Evolutionary conservation across 768 basidiomycete species (phyloP).

Genomic region (Tricholoma terreum): DNA sequence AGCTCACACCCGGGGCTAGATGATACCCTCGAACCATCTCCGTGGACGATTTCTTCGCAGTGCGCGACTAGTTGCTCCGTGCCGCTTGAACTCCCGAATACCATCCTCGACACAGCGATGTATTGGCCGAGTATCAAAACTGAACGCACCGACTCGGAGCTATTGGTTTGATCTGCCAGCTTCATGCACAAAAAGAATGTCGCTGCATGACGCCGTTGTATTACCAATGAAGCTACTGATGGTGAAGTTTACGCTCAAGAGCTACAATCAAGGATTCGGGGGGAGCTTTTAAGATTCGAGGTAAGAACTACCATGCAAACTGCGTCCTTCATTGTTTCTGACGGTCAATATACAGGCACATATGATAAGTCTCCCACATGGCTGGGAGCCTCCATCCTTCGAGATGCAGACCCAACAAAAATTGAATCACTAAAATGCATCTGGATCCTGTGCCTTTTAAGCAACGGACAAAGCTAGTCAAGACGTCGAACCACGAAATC

Average conservation of each 20-base stretch:
- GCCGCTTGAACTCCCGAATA: conserved; percentile 25
- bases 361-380: conserved; percentile 30
- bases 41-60: conserved; percentile 16
- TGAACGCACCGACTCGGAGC: background rate
- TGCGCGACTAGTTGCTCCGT: conserved; percentile 16
- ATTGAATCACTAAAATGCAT: background rate
- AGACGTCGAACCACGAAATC: conserved; percentile 3
- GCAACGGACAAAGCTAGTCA: background rate
- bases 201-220: conserved; percentile 4
- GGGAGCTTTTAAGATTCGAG: conserved; percentile 19
- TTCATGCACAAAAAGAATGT: conserved; percentile 1
- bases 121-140: conserved; percentile 26
- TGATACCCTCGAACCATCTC: background rate
- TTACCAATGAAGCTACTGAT: conserved; percentile 13
- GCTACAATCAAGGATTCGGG: conserved; percentile 32
- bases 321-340: background rate
- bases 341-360: conserved; percentile 15
- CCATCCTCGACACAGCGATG: conserved; percentile 22
- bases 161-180: conserved; percentile 8
- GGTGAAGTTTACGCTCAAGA: conserved; percentile 17
- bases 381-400: conserved; percentile 33
- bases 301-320: conserved; percentile 7
- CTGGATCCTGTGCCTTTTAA: background rate
- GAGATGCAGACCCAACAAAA: conserved; percentile 2
- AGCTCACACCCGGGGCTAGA: too few relatives aligned